Percentiles rank a stretch among this genome's conserved stretches.
Evolutionary conservation across 306 rosid genomes (phyloP).

Genomic region (Phaseolus lunatus): DNA sequence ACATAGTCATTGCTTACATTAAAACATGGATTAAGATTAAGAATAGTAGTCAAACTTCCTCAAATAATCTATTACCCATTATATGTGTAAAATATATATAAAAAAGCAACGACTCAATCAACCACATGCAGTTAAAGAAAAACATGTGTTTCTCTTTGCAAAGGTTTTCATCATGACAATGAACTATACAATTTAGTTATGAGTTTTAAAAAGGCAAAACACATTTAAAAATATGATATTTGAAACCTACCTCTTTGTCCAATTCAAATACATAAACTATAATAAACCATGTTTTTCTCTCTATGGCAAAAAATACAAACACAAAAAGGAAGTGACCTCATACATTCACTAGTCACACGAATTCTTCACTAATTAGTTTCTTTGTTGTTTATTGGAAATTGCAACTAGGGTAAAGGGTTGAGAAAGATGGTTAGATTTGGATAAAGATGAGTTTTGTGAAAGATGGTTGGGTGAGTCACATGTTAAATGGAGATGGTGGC

Average conservation of each 20-base stretch:
- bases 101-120: background rate
- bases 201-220: background rate
- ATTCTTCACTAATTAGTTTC: background rate
- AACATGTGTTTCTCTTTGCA: constrained; percentile 1
- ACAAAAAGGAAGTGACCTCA: background rate
- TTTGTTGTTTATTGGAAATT: background rate
- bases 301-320: background rate
- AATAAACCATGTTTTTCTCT: background rate
- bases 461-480: background rate
- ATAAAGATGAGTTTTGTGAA: background rate
- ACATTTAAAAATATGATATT: constrained; percentile 12
- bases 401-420: background rate
- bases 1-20: constrained; percentile 52
- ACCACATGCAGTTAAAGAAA: background rate
- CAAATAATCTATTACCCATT: too few species aligned
- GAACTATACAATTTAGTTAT: background rate
- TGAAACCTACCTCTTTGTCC: background rate
- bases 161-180: background rate
- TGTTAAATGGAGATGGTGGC: too few species aligned
- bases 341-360: background rate
- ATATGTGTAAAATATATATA: too few species aligned
- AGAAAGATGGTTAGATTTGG: background rate
- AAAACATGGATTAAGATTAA: too few species aligned
- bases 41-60: too few species aligned
- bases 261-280: background rate